Evolutionary conservation across 2,329 filamentous ascomycete genomes (phyloP).

Genomic region (Paracorniculantispora psalliotae): DNA sequence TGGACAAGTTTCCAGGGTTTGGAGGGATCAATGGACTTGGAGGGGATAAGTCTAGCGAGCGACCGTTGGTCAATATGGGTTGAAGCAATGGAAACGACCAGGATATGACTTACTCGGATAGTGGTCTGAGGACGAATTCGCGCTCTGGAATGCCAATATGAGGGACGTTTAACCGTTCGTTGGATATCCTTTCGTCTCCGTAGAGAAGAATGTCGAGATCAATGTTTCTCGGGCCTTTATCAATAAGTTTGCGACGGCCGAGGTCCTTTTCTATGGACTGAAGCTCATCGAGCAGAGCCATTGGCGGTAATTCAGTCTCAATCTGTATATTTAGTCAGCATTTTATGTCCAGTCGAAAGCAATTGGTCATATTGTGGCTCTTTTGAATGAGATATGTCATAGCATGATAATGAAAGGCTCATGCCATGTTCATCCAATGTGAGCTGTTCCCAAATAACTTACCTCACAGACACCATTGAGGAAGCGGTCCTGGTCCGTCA

Average conservation of each 20-base stretch:
- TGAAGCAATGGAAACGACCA: neutral
- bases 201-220: conserved; percentile 92
- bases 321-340: conserved; percentile 48
- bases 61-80: neutral
- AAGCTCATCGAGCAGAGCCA: conserved; percentile 71
- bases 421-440: neutral
- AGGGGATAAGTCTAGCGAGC: conserved; percentile 47
- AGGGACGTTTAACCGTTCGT: conserved; percentile 75
- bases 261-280: conserved; percentile 78
- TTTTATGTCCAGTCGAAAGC: too few relatives aligned
- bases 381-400: too few relatives aligned
- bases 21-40: conserved; percentile 45
- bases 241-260: conserved; percentile 76
- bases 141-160: conserved; percentile 82
- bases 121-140: conserved; percentile 86
- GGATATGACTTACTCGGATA: conserved; percentile 60
- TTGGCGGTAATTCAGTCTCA: conserved; percentile 69
- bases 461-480: conserved; percentile 92
- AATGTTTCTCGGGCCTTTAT: conserved; percentile 92
- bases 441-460: conserved; percentile 28
- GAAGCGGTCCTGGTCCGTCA: conserved; percentile 81
- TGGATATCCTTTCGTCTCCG: conserved; percentile 57
- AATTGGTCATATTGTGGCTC: neutral
- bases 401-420: neutral
- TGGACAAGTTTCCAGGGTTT: conserved; percentile 57